phyloP scores from a whole-genome alignment of 2,329 filamentous ascomycete species.

The Onygenales sp. region DNA sequence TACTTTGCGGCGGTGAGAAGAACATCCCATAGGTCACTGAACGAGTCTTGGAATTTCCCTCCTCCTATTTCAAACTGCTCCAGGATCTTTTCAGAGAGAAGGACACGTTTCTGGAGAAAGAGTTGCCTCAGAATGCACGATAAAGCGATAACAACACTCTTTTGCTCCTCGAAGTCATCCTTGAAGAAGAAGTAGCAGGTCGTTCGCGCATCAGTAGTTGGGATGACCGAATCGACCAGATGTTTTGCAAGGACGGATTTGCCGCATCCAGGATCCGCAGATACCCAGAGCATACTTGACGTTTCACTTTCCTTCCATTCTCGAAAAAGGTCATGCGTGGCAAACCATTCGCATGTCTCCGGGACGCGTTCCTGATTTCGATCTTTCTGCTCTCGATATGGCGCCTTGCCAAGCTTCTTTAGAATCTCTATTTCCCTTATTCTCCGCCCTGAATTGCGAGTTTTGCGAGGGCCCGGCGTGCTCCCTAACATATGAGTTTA shows the following conservation, averaged over 20 bases:
- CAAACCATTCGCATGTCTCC: constrained; percentile 16
- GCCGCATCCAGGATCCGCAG: constrained; percentile 37
- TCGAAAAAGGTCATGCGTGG: constrained; percentile 8
- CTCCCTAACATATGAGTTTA: background rate
- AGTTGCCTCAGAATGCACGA: constrained; percentile 32
- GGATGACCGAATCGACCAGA: constrained; percentile 24
- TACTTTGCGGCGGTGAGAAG: constrained; percentile 13
- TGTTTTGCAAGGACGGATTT: constrained; percentile 35
- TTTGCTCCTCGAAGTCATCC: constrained; percentile 30
- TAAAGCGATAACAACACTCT: constrained; percentile 19
- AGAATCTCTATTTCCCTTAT: background rate
- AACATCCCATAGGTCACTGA: constrained; percentile 23
- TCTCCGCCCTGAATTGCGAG: background rate
- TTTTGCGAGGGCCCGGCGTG: background rate
- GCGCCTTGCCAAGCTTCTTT: background rate
- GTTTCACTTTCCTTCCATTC: constrained; percentile 12
- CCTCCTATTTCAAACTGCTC: constrained; percentile 13
- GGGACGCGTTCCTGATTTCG: constrained; percentile 7
- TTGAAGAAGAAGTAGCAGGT: constrained; percentile 40
- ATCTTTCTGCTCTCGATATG: constrained; percentile 14
- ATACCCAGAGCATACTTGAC: constrained; percentile 26
- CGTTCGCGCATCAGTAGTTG: constrained; percentile 8
- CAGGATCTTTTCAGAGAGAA: constrained; percentile 13
- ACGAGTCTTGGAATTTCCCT: constrained; percentile 12
- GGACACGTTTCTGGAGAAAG: constrained; percentile 16